Evolutionary conservation across 2,329 filamentous ascomycete species (phyloP).

Genomic region (Alternaria viburni): DNA sequence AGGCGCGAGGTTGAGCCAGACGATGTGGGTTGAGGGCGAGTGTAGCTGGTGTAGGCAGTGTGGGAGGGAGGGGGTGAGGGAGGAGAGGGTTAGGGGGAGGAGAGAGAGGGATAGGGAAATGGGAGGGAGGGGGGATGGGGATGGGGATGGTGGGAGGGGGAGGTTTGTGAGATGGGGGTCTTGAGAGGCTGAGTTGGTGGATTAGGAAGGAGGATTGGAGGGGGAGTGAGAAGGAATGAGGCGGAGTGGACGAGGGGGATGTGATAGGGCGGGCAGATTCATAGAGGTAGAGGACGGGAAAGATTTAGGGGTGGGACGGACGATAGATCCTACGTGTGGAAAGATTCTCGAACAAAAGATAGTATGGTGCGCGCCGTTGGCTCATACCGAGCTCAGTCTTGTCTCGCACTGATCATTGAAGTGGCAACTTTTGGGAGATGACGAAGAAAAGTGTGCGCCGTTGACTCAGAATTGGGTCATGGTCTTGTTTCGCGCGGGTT

Average conservation of each 20-base stretch:
- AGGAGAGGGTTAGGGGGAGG: constrained; percentile 1
- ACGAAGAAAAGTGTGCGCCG: neutral
- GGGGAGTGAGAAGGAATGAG: neutral
- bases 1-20: constrained; percentile 17
- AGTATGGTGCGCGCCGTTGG: neutral
- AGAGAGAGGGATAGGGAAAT: neutral
- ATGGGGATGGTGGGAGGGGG: neutral
- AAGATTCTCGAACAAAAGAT: neutral
- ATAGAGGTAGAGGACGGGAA: neutral
- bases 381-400: neutral
- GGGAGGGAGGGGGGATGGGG: neutral
- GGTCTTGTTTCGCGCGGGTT: neutral
- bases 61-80: constrained; percentile 8
- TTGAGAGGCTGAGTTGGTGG: too few species aligned
- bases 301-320: neutral
- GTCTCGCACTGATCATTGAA: neutral
- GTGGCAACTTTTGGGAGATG: neutral
- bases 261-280: neutral
- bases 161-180: neutral
- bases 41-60: constrained; percentile 32
- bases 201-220: too few species aligned
- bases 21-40: neutral
- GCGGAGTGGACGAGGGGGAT: neutral
- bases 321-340: accelerated
- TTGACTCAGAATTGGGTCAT: neutral